Evolutionary conservation across 176 grass and related monocot species (phyloP), one percentile per base, ranked within the genome.

Genomic region (Zoysia pacifica): DNA sequence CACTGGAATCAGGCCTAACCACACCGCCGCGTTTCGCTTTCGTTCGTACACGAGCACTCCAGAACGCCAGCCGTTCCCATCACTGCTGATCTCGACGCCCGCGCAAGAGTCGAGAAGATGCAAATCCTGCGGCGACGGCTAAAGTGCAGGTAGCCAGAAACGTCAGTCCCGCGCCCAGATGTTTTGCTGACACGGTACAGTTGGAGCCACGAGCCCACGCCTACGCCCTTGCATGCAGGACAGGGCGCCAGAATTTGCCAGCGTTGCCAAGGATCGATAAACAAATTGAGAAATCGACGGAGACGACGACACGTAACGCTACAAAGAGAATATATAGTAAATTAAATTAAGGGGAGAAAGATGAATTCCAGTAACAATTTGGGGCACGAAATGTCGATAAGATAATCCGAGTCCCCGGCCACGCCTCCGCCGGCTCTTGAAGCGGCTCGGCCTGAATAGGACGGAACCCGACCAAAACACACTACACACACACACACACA

Each of bases 21-120:
- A 40, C 35, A 41, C 19, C 51, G 43, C 38, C 48, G 73, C 48
- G 73, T 37, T 48, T 79, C 86, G 76, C 78, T 88, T 79, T 88
- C 86, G 47, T 40, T 80, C 70, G 76, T 84, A 88, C 60, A 14
- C 49, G 75, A 79, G 19, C 12, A 1, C 58, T 85, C 58, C 20
- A 65, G 75, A 85, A 73, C 74, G 14, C 45, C 36, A n/a, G 5
- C 9, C 2, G 35, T 28, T 15, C 7, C 18, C 67, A 42, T 70
- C 60, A 42, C 75, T 60, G 56, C 46, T 3, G 54, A 86, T 62
- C 7, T 55, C 11, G 72, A 81, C 72, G 14, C 76, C 8, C 9
- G 62, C 11, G 58, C 60, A 56, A 48, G 15, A 53, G 59, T 36
- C 59, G 42, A 60, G 70, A 6, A 36, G 58, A 20, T 58, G 55